phyloP scores from a whole-genome alignment of 805 yeast genomes.

The Candida berthetii region DNA sequence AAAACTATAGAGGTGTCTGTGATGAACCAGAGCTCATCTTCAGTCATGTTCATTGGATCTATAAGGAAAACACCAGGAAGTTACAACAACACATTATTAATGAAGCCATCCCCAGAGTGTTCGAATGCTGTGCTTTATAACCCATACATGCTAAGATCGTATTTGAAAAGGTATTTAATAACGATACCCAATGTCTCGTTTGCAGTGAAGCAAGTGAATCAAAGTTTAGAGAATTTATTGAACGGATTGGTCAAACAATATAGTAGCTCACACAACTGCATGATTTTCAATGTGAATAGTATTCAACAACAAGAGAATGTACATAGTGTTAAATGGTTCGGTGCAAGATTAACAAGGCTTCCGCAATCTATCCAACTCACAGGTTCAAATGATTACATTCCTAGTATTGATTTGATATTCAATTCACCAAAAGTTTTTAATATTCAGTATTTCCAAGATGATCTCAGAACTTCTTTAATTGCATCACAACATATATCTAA shows the following conservation, averaged over 20 bases:
- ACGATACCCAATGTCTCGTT: background rate
- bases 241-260: background rate
- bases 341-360: background rate
- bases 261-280: background rate
- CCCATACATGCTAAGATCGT: constrained; percentile 1
- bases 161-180: constrained; percentile 1
- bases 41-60: constrained; percentile 6
- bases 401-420: background rate
- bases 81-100: background rate
- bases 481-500: background rate
- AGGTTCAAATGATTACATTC: background rate
- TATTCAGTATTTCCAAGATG: background rate
- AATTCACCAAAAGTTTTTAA: background rate
- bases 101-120: constrained; percentile 7
- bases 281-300: background rate
- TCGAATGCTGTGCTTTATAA: constrained; percentile 5
- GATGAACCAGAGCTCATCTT: constrained; percentile 3
- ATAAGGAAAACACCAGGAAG: background rate
- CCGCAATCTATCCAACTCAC: background rate
- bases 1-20: constrained; percentile 1
- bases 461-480: background rate
- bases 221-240: background rate
- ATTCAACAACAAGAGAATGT: background rate
- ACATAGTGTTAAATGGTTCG: background rate
- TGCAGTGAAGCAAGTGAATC: background rate